Evolutionary conservation across 164 flowering plant species (phyloP), one percentile per base, ranked within the genome.

Genomic region (Magnolia sinica): DNA sequence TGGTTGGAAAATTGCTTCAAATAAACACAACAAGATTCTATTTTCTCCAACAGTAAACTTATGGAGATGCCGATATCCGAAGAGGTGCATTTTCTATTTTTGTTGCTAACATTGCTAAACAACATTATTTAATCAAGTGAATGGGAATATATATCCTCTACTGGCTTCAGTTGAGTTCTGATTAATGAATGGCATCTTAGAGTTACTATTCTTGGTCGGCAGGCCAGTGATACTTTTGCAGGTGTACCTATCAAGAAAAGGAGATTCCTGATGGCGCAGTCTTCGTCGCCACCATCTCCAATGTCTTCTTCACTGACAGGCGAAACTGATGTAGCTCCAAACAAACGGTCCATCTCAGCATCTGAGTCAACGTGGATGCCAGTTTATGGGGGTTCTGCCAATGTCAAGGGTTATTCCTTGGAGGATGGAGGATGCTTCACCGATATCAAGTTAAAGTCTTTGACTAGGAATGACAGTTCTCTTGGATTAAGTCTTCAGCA

Each of bases 171-270:
- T 49, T 7, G 8, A 68, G 45, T 64, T 27, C 45, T 74, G 61
- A 74, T 64, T 31, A n/a, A 50, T 74, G 14, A 29, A 29, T 82
- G 77, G 81, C 85, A 86, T 89, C 79, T 76, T 76, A 82, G 81
- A 86, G 73, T 77, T 24, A 77, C 78, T n/a, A 23, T 70, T 70
- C 50, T 80, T 82, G 70, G 77, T 68, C 64, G 74, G 79, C 80
- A 80, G 50, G 80, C 81, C 85, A 79, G 89, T 81, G 80, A 79
- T 81, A 75, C 76, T 77, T 61, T 74, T 81, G 81, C 83, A 74
- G 87, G 85, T 83, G 78, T 90, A 73, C 93, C 93, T 50, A 79
- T 90, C 76, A 90, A 90, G 87, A 90, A 90, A 81, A 83, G 93
- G 78, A 86, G 82, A 82, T 80, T 80, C 70, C 85, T 77, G 0